Percentiles rank a stretch among this genome's conserved stretches.
Evolutionary conservation across 2,329 filamentous ascomycete genomes (phyloP).

Genomic region (Fusarium sp.): DNA sequence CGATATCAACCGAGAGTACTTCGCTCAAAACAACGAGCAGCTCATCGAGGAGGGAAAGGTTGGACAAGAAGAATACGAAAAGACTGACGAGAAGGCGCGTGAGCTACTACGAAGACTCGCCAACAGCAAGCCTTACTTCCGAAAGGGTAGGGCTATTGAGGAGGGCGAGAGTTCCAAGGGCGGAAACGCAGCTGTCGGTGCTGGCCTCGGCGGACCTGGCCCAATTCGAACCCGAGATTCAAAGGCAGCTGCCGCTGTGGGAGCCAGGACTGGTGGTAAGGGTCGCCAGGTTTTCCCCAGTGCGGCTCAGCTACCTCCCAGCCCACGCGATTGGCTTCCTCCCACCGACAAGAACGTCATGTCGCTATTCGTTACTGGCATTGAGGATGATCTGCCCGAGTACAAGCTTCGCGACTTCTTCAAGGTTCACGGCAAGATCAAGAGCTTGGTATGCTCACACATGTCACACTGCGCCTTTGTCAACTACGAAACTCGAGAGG

Average conservation of each 20-base stretch:
- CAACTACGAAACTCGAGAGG: constrained; percentile 88
- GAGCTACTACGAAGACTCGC: constrained; percentile 88
- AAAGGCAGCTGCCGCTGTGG: constrained; percentile 63
- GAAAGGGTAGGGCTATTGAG: constrained; percentile 84
- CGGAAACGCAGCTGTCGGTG: constrained; percentile 65
- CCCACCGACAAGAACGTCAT: constrained; percentile 88
- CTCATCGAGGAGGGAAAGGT: constrained; percentile 93
- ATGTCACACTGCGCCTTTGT: constrained; percentile 97
- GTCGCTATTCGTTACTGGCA: constrained; percentile 92
- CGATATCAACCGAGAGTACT: constrained; percentile 96
- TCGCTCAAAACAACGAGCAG: constrained; percentile 96
- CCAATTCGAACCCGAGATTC: constrained; percentile 83
- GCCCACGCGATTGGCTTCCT: constrained; percentile 86
- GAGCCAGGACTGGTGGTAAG: constrained; percentile 62
- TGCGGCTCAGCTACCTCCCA: constrained; percentile 80
- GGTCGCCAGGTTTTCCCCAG: constrained; percentile 74
- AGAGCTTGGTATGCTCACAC: constrained; percentile 94
- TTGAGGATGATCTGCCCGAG: constrained; percentile 96
- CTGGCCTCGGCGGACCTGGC: constrained; percentile 74
- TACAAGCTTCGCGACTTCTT: constrained; percentile 93
- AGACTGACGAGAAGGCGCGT: constrained; percentile 95
- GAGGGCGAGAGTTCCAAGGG: constrained; percentile 55
- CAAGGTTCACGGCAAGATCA: constrained; percentile 87
- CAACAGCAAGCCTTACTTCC: constrained; percentile 94
- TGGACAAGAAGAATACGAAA: constrained; percentile 90